phyloP scores from a whole-genome alignment of 352 stramenopile species.

The Pythium sukuiense region DNA sequence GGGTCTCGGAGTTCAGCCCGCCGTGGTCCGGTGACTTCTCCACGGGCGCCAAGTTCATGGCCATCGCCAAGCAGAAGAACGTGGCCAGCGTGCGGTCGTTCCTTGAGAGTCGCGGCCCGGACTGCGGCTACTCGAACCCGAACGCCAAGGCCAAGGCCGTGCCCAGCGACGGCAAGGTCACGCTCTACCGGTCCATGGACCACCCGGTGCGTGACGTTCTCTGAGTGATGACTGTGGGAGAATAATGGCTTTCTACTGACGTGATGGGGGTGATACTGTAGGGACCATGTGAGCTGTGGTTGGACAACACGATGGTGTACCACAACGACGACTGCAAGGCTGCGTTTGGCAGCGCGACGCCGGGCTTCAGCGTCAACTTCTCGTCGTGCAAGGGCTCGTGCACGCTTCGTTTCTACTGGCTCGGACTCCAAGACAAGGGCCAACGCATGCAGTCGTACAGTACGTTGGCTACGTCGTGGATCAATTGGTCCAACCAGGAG shows the following conservation, averaged over 20 bases:
- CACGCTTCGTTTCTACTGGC: slow-evolving; percentile 30
- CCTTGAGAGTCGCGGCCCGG: slow-evolving; percentile 18
- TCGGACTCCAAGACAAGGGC: slow-evolving; percentile 26
- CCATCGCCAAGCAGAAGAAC: too few species aligned
- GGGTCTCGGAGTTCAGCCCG: too few species aligned
- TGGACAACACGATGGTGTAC: slow-evolving; percentile 21
- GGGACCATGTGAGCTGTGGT: slow-evolving; percentile 23
- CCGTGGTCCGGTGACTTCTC: too few species aligned
- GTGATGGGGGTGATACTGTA: too few species aligned
- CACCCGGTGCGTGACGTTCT: slow-evolving; percentile 13
- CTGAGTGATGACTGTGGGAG: too few species aligned
- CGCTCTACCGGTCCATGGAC: slow-evolving; percentile 19
- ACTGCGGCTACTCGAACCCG: slow-evolving; percentile 22
- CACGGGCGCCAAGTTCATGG: too few species aligned
- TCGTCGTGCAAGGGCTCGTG: slow-evolving; percentile 24
- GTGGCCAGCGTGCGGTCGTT: too few species aligned
- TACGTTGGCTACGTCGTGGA: neutral
- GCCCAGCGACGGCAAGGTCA: slow-evolving; percentile 18
- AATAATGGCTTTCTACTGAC: too few species aligned
- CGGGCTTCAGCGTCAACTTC: slow-evolving; percentile 21
- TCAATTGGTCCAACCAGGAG: neutral
- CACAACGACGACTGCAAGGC: slow-evolving; percentile 29
- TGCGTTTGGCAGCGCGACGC: neutral
- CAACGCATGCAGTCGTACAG: slow-evolving; percentile 24
- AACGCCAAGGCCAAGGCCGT: slow-evolving; percentile 22